phyloP scores from a whole-genome alignment of 2,329 filamentous ascomycete species.

The Scortechinia acanthostroma region DNA sequence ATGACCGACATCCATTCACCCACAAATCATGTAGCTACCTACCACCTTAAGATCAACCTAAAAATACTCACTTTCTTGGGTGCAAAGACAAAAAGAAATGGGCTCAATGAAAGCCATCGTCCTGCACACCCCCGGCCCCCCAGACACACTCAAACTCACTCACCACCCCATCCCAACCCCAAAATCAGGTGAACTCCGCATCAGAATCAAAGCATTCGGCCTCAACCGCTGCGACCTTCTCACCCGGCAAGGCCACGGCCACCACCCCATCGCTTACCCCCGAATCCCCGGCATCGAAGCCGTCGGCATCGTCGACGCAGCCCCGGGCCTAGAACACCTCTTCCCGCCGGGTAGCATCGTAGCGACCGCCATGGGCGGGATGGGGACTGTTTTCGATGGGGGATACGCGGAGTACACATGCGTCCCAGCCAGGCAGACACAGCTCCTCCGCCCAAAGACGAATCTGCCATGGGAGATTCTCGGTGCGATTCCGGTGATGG shows the following conservation, averaged over 20 bases:
- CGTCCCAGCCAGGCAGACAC: constrained; percentile 28
- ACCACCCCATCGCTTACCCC: constrained; percentile 29
- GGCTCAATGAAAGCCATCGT: constrained; percentile 32
- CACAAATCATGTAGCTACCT: too few relatives aligned
- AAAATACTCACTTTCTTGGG: too few relatives aligned
- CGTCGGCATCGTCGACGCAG: constrained; percentile 26
- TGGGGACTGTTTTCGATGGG: constrained; percentile 35
- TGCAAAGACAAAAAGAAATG: too few relatives aligned
- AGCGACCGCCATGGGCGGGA: constrained; percentile 37
- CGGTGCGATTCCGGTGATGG: constrained; percentile 38
- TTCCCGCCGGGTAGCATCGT: constrained; percentile 29
- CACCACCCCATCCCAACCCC: constrained; percentile 25
- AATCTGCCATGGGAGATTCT: constrained; percentile 30
- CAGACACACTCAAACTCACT: constrained; percentile 27
- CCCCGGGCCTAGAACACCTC: constrained; percentile 12
- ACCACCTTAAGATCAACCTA: too few relatives aligned
- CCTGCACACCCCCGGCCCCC: constrained; percentile 24
- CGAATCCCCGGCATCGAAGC: constrained; percentile 37
- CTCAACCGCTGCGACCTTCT: constrained; percentile 36
- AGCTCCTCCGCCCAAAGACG: constrained; percentile 15
- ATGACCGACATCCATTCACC: too few relatives aligned
- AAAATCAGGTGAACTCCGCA: constrained; percentile 24
- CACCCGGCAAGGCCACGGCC: constrained; percentile 32
- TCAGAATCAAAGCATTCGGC: constrained; percentile 32
- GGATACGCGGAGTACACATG: constrained; percentile 39